Evolutionary conservation across 2,329 filamentous ascomycete species (phyloP).

Genomic region (Fusarium oxysporum): DNA sequence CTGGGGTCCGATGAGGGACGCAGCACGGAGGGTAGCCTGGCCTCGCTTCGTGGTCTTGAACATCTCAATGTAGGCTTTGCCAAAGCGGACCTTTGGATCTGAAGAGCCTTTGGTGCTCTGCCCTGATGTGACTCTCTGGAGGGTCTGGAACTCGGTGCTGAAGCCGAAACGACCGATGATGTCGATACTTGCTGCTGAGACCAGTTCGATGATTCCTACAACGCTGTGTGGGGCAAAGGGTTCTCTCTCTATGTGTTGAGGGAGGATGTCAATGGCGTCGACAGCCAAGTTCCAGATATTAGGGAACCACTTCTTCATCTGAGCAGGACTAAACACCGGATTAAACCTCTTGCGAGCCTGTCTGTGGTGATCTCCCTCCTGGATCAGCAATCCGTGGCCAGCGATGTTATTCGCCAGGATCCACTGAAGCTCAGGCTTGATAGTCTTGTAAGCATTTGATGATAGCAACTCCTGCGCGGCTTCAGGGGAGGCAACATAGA

Average conservation of each 20-base stretch:
- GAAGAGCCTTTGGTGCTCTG: not conserved
- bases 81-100: not conserved
- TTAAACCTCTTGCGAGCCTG: not conserved
- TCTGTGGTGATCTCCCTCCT: not conserved
- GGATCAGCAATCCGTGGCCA: not conserved
- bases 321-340: not conserved
- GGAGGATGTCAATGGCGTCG: not conserved
- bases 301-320: not conserved
- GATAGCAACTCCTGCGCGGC: not conserved
- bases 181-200: not conserved
- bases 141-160: not conserved
- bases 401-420: not conserved
- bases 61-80: not conserved
- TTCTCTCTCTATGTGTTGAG: fast-evolving
- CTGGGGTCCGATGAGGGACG: not conserved
- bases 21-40: not conserved
- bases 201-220: not conserved
- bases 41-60: not conserved
- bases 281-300: not conserved
- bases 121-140: not conserved
- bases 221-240: not conserved
- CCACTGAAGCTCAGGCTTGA: not conserved
- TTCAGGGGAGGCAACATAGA: fast-evolving
- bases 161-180: not conserved
- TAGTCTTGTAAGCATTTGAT: not conserved